Evolutionary conservation across 23 red algal genomes (phyloP).

Genomic region (Gracilaria domingensis): DNA sequence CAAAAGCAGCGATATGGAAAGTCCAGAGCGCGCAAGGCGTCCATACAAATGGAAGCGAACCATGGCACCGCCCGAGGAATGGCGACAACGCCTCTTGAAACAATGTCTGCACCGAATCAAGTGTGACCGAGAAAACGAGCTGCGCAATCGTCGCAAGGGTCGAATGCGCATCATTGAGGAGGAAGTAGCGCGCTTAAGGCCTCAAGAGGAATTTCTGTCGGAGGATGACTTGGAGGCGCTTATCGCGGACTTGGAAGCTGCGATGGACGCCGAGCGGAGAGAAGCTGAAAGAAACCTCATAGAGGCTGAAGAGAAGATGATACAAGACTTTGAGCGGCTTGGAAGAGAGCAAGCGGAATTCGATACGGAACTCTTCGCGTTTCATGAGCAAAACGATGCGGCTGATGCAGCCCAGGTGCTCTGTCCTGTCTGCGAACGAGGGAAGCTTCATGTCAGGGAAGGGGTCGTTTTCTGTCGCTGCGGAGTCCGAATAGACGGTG

Average conservation of each 20-base stretch:
- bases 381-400: background rate
- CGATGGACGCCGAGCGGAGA: conserved; percentile 3
- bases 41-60: conserved; percentile 47
- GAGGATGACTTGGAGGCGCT: conserved; percentile 23
- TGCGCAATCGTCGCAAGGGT: background rate
- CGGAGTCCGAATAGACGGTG: conserved; percentile 46
- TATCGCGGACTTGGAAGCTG: conserved; percentile 36
- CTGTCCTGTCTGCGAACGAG: conserved; percentile 55
- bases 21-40: background rate
- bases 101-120: conserved; percentile 32
- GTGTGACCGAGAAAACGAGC: background rate
- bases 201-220: background rate
- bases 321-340: conserved; percentile 3
- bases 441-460: conserved; percentile 24
- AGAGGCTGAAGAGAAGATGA: conserved; percentile 4
- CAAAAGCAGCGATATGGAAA: conserved; percentile 12
- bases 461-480: conserved; percentile 52
- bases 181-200: conserved; percentile 8
- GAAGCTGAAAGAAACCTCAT: background rate
- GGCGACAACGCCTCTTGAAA: conserved; percentile 39
- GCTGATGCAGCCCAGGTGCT: conserved; percentile 1
- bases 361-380: conserved; percentile 4
- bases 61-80: conserved; percentile 28
- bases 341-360: background rate
- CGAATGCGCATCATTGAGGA: conserved; percentile 26